Base-by-base conservation (phyloP, 2,329 filamentous ascomycete species). In the Fusarium pininemorale region DNA sequence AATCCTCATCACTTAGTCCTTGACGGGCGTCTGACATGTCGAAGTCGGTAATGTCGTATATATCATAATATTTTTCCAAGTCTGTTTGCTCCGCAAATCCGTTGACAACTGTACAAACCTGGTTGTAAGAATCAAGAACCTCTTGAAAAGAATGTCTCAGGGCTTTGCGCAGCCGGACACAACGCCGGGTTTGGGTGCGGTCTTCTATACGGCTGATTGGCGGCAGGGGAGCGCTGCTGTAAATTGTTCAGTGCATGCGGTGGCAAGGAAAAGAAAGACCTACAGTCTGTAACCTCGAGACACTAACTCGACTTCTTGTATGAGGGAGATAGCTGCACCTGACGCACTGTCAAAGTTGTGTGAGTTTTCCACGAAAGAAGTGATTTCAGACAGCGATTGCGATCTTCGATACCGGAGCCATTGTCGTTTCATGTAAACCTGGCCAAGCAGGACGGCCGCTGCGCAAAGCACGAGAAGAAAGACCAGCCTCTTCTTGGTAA, bases 281-380 rank as follows among this genome's bases (percentile, higher is more conserved):
- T 83, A 94, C 91, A 98, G 87, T 83, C 94, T 89, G 82, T 97
- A 98, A 28, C 95, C 95, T 76, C 95, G 90, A 37, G 95, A 97
- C 32, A 98, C 95, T 38, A 98, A 87, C 84, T 98, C 95, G n/a
- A 98, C 95, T 83, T 98, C 95, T 81, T 98, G 95, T 71, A 98
- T 92, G 69, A 98, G 88, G 42, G 93, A 91, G 63, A 98, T 86
- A 6, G 94, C 93, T 38, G 94, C 92, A 44, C 91, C 91, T 45
- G 90, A 91, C 28, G 92, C 92, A 45, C 91, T 90, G 82, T 98
- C 95, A 76, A 97, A 94, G 56, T 92, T 90, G 79, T 97, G 94
- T 44, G 94, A 91, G 78, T 90, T 91, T 53, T 89, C 86, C 51
- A 96, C 91, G 73, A 97, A 90, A 2, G 86, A 83, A 16, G 90